Conservation (phyloP, 2,329 filamentous ascomycete genomes). For the Penicillium brevicompactum region DNA sequence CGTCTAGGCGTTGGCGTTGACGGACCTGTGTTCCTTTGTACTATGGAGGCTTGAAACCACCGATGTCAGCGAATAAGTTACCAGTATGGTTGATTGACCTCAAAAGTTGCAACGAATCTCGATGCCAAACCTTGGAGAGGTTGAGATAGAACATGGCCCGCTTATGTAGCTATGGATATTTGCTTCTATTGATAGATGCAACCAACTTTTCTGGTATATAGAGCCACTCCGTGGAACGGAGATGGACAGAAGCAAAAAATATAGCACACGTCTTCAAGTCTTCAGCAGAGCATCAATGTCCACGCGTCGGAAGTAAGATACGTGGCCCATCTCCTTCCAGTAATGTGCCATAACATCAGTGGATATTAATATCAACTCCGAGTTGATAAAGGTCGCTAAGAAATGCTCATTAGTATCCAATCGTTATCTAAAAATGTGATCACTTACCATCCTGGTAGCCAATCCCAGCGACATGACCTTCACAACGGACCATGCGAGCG, state of each 20-base stretch:
- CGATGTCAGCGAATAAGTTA: no score
- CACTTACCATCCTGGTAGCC: constrained; percentile 72
- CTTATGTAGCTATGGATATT: no score
- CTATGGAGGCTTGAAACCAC: not conserved
- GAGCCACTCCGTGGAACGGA: no score
- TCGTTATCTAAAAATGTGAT: not conserved
- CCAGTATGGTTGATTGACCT: no score
- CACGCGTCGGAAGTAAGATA: constrained; percentile 48
- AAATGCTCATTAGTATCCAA: constrained; percentile 13
- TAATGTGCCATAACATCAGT: constrained; percentile 78
- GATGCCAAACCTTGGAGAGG: no score
- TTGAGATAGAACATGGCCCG: no score
- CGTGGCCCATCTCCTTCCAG: constrained; percentile 64
- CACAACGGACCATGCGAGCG: constrained; percentile 70
- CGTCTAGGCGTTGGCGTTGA: no score
- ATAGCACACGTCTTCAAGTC: constrained; percentile 17
- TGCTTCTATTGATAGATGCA: no score
- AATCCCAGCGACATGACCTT: constrained; percentile 74
- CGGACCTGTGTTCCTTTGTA: not conserved
- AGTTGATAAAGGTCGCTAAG: constrained; percentile 64
- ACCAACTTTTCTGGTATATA: no score
- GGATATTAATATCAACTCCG: constrained; percentile 76
- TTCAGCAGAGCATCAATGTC: constrained; percentile 44
- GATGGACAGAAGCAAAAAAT: no score
- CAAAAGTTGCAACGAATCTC: no score